Percentiles rank a stretch among this genome's conserved stretches.
Evolutionary conservation across 352 stramenopile species (phyloP).

Genomic region (Phytophthora foliorum): DNA sequence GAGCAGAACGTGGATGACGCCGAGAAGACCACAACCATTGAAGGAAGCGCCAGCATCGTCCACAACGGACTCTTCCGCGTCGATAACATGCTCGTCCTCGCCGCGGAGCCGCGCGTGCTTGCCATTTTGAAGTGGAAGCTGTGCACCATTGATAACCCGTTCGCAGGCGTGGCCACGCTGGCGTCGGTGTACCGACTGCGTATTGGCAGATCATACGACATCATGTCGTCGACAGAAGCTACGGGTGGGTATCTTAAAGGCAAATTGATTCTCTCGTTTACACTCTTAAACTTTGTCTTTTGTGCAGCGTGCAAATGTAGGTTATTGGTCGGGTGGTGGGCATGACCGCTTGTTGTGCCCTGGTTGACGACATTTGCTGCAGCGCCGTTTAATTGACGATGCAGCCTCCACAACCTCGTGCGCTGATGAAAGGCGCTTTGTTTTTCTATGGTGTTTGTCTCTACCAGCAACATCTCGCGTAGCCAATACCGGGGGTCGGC

Average conservation of each 20-base stretch:
- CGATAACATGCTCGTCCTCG: slow-evolving; percentile 90
- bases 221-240: slow-evolving; percentile 33
- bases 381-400: background rate
- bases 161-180: slow-evolving; percentile 81
- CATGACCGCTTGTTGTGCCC: background rate
- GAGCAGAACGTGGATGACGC: slow-evolving; percentile 52
- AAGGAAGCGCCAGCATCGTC: slow-evolving; percentile 58
- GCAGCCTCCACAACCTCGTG: background rate
- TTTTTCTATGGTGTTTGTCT: background rate
- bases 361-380: background rate
- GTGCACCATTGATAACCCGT: slow-evolving; percentile 87
- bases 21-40: slow-evolving; percentile 46
- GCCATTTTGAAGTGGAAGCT: slow-evolving; percentile 91
- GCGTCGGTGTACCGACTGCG: slow-evolving; percentile 62
- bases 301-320: background rate
- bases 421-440: background rate
- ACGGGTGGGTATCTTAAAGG: background rate
- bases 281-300: background rate
- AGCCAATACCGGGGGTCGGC: background rate
- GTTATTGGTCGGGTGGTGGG: background rate
- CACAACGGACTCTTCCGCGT: slow-evolving; percentile 87
- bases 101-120: slow-evolving; percentile 82
- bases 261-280: background rate
- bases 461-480: background rate
- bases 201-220: slow-evolving; percentile 44